Evolutionary conservation across 2,329 filamentous ascomycete species (phyloP).

Genomic region (Diaporthe velutina): DNA sequence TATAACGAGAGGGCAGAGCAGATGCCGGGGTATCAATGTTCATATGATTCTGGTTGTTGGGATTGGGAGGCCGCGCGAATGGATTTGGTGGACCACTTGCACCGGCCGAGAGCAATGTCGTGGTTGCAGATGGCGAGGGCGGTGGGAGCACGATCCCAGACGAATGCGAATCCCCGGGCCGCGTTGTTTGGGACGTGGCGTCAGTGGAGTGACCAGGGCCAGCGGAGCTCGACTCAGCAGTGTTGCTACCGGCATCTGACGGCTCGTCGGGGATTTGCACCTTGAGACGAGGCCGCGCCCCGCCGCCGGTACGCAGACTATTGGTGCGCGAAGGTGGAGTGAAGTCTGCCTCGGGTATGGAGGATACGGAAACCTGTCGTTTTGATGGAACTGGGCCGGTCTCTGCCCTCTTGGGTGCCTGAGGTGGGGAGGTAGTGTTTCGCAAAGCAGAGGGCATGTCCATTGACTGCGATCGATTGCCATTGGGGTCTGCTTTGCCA

Average conservation of each 20-base stretch:
- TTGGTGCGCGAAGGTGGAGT: constrained; percentile 83
- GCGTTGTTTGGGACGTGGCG: constrained; percentile 67
- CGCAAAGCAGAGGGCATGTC: constrained; percentile 71
- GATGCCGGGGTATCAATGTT: constrained; percentile 85
- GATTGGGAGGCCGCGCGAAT: constrained; percentile 84
- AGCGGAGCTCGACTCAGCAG: constrained; percentile 77
- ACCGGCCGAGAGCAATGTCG: constrained; percentile 84
- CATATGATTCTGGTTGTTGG: constrained; percentile 63
- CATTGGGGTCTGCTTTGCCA: constrained; percentile 46
- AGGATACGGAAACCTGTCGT: constrained; percentile 68
- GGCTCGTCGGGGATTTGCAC: constrained; percentile 95
- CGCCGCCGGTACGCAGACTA: constrained; percentile 76
- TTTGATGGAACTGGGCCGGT: constrained; percentile 63
- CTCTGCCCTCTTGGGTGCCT: constrained; percentile 63
- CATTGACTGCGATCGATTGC: constrained; percentile 72
- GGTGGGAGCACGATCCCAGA: constrained; percentile 87
- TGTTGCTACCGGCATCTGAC: constrained; percentile 77
- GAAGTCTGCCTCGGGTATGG: constrained; percentile 73
- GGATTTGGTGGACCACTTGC: constrained; percentile 95
- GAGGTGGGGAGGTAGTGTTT: constrained; percentile 67
- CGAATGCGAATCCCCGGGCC: constrained; percentile 69
- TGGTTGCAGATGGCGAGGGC: constrained; percentile 89
- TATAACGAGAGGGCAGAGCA: constrained; percentile 90
- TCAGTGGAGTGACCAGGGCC: constrained; percentile 67
- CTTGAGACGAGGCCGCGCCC: constrained; percentile 82